Conservation (phyloP, 2,329 filamentous ascomycete species). For the Ramularia endophylla region DNA sequence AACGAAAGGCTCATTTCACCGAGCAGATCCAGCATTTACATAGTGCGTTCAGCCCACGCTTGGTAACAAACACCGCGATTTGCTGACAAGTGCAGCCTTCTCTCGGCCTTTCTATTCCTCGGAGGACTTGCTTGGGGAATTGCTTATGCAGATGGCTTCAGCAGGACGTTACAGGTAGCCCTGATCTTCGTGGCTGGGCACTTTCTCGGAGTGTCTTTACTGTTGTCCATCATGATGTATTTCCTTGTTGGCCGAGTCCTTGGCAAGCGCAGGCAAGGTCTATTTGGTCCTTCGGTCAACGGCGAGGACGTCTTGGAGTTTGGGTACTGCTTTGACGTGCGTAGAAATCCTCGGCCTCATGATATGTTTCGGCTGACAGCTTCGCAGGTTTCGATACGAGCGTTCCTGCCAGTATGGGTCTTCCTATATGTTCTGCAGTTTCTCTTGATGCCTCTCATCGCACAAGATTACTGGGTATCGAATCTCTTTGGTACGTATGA, state of each 20-base stretch:
- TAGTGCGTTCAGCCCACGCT: constrained; percentile 37
- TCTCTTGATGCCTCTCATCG: constrained; percentile 57
- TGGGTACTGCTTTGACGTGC: constrained; percentile 65
- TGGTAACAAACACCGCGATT: no score
- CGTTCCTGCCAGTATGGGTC: constrained; percentile 62
- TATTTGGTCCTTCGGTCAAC: constrained; percentile 50
- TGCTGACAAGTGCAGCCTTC: constrained; percentile 34
- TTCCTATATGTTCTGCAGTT: constrained; percentile 64
- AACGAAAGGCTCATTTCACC: constrained; percentile 66
- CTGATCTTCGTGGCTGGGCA: constrained; percentile 50
- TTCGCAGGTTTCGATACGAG: constrained; percentile 54
- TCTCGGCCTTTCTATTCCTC: constrained; percentile 57
- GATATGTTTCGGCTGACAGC: constrained; percentile 1
- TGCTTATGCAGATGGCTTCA: constrained; percentile 43
- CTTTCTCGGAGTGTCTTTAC: constrained; percentile 55
- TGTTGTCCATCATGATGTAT: constrained; percentile 58
- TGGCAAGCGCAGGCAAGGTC: constrained; percentile 50
- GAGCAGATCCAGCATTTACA: constrained; percentile 63
- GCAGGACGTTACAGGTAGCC: constrained; percentile 39
- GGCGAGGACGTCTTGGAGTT: constrained; percentile 56
- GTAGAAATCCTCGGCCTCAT: constrained; percentile 13
- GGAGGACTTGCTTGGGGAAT: constrained; percentile 55
- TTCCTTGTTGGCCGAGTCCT: constrained; percentile 58
- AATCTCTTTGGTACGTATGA: constrained; percentile 51
- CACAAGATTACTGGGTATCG: constrained; percentile 50